Percentiles rank a stretch among this genome's conserved stretches.
Conservation (phyloP, 768 basidiomycete genomes). For the Lyophyllum atratum region DNA sequence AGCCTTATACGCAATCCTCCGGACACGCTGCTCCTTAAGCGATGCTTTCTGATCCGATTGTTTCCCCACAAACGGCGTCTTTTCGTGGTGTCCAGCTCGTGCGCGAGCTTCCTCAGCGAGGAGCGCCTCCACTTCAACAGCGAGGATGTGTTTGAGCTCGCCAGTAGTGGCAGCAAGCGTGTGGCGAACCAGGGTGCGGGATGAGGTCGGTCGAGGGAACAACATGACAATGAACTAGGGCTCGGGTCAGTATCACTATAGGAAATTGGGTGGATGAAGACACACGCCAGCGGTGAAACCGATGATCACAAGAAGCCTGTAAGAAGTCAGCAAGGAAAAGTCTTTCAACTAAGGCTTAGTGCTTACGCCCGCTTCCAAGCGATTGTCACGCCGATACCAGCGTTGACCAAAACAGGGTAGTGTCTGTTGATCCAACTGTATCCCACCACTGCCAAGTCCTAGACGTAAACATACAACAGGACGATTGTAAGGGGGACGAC, state of each 20-base stretch:
- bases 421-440: conserved; percentile 45
- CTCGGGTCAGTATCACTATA: neutral
- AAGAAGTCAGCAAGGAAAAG: neutral
- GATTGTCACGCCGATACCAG: conserved; percentile 37
- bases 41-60: conserved; percentile 26
- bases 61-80: conserved; percentile 24
- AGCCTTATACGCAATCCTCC: conserved; percentile 34
- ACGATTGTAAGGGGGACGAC: neutral
- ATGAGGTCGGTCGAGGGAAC: conserved; percentile 44
- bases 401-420: conserved; percentile 24
- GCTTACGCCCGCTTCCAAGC: conserved; percentile 47
- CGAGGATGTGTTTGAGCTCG: conserved; percentile 39
- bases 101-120: conserved; percentile 43
- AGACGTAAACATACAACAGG: neutral
- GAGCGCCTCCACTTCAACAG: conserved; percentile 44
- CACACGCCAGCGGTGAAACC: conserved; percentile 46
- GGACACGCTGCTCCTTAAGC: conserved; percentile 39
- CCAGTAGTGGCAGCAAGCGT: conserved; percentile 37
- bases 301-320: conserved; percentile 43
- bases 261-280: neutral
- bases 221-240: conserved; percentile 46
- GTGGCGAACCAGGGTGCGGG: conserved; percentile 42
- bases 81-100: conserved; percentile 30
- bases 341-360: neutral
- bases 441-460: conserved; percentile 32